phyloP scores from a whole-genome alignment of 768 basidiomycete genomes.

The Austroboletus festivus region DNA sequence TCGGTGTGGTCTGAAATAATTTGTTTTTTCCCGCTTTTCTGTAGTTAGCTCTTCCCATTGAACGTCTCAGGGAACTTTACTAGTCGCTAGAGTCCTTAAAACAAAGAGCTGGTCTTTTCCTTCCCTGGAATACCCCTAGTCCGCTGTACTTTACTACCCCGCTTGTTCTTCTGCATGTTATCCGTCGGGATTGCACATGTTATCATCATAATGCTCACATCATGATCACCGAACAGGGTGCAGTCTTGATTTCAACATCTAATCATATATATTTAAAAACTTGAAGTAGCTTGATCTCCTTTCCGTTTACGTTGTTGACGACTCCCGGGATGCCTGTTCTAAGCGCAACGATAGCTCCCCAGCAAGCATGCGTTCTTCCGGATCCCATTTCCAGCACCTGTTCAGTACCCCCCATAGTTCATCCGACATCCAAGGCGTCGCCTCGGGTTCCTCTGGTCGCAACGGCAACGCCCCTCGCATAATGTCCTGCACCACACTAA shows the following conservation, averaged over 20 bases:
- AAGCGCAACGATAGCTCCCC: conserved; percentile 27
- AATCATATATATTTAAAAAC: background rate
- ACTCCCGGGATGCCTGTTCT: conserved; percentile 4
- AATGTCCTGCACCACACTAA: conserved; percentile 48
- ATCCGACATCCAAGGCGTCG: conserved; percentile 42
- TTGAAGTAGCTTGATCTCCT: no score
- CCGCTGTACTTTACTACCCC: conserved; percentile 43
- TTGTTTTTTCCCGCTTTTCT: background rate
- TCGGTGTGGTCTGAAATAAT: conserved; percentile 13
- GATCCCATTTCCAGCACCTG: conserved; percentile 44
- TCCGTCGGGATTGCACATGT: conserved; percentile 35
- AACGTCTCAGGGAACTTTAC: conserved; percentile 17
- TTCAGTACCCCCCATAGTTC: conserved; percentile 45
- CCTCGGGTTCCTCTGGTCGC: conserved; percentile 38
- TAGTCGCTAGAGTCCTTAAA: conserved; percentile 29
- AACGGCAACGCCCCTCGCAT: conserved; percentile 38
- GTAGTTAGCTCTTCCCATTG: conserved; percentile 7
- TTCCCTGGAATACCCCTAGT: conserved; percentile 37
- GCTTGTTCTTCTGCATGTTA: conserved; percentile 33
- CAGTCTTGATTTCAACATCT: background rate
- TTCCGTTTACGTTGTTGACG: no score
- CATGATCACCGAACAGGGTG: conserved; percentile 14
- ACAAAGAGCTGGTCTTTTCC: conserved; percentile 37
- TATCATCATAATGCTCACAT: conserved; percentile 40
- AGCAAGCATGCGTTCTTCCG: conserved; percentile 41